A percentile compares a stretch with the other conserved stretches of the same genome.
Evolutionary conservation across 257 asterid species (phyloP).

Genomic region (Nicotiana paniculata): DNA sequence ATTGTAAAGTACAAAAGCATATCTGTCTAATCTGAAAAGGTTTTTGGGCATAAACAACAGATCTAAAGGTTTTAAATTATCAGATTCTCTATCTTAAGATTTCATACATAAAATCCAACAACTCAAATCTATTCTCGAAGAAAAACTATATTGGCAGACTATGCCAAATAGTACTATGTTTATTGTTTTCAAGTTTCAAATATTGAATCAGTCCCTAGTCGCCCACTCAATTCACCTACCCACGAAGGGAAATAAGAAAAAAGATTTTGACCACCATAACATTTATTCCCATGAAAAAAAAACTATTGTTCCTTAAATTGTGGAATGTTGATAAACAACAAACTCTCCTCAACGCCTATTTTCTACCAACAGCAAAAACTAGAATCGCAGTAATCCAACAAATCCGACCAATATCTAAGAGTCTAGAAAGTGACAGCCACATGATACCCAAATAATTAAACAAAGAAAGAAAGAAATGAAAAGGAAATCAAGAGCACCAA

Average conservation of each 20-base stretch:
- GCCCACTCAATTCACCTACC: background rate
- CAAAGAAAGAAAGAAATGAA: background rate
- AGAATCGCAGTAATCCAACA: background rate
- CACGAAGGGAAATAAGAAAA: background rate
- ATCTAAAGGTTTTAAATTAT: background rate
- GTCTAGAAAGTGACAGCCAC: no score
- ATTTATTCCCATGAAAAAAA: background rate
- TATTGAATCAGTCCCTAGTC: background rate
- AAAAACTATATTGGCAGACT: background rate
- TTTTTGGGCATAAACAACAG: background rate
- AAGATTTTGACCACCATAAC: background rate
- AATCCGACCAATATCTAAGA: no score
- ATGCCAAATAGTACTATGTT: background rate
- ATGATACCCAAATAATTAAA: no score
- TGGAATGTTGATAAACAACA: background rate
- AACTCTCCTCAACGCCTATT: background rate
- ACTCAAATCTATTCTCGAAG: background rate
- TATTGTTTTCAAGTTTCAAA: background rate
- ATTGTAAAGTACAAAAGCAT: background rate
- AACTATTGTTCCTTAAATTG: background rate
- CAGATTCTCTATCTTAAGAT: background rate
- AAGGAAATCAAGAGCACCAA: no score
- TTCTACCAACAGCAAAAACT: background rate
- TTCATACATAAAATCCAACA: background rate
- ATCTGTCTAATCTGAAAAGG: background rate